Evolutionary conservation across 2,329 filamentous ascomycete species (phyloP).

Genomic region (Colletotrichum sp.): DNA sequence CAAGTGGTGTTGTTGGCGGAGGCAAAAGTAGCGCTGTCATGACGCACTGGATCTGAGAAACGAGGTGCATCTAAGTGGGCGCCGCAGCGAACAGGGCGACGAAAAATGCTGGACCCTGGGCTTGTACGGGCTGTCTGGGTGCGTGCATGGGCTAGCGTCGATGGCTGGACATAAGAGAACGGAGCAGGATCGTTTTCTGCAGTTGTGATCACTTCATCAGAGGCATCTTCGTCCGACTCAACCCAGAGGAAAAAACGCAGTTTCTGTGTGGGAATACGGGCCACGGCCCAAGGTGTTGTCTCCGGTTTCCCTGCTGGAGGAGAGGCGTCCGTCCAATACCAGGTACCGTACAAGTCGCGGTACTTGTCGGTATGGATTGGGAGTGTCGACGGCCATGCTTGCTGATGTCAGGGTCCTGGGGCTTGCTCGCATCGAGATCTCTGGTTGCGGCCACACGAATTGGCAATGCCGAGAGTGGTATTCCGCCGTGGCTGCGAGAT

Average conservation of each 20-base stretch:
- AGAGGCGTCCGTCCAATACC: neutral
- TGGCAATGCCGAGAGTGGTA: neutral
- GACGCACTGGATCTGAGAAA: conserved; percentile 17
- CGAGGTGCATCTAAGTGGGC: conserved; percentile 10
- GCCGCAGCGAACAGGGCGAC: conserved; percentile 13
- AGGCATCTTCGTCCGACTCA: conserved; percentile 6
- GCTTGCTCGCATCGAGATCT: conserved; percentile 18
- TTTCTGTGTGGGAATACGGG: conserved; percentile 14
- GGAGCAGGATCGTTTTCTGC: neutral
- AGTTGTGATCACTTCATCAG: conserved; percentile 10
- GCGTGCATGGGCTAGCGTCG: conserved; percentile 16
- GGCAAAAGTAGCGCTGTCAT: conserved; percentile 8
- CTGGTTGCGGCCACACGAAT: conserved; percentile 1
- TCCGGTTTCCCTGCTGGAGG: neutral
- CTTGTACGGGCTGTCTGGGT: neutral
- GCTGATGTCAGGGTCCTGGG: conserved; percentile 22
- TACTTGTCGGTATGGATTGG: conserved; percentile 12
- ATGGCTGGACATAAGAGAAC: neutral
- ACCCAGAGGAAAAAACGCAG: neutral
- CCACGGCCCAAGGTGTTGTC: neutral
- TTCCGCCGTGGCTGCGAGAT: neutral
- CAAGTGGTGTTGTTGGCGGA: neutral
- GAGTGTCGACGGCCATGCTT: conserved; percentile 1
- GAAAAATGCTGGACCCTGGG: conserved; percentile 16
- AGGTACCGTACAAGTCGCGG: conserved; percentile 4